Base-by-base conservation (phyloP, 768 basidiomycete species). In the Mycena metata region DNA sequence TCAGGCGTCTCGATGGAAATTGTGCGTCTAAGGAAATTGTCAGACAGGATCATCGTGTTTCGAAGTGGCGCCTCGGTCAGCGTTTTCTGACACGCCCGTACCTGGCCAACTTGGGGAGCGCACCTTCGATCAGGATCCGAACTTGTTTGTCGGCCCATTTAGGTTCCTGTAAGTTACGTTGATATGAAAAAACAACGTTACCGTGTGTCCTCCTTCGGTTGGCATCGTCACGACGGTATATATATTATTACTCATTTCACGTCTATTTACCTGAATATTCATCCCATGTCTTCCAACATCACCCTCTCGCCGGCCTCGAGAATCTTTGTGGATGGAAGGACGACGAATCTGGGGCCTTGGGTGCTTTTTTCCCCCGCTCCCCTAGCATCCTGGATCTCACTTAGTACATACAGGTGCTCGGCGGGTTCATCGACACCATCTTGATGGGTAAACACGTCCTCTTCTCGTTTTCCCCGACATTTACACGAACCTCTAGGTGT, bases 301-400 rank as follows among this genome's bases (percentile, higher is more conserved):
- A 35, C 50, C 23, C 61, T 63, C 51, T 41, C 24, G 49, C 61
- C 61, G 49, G 36, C 61, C 49, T 63, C 61, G 39, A 35, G 41
- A 36, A 51, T 50, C 39, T 63, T 63, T 47, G 61, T 63, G 16
- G 61, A 63, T n/a, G 54, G 41, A 41, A 19, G 61, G 33, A 41
- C 36, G 50, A 63, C 49, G 33, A 42, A 30, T 11, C 51, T 63
- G 17, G 61, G 61, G 15, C 21, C 61, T n/a, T 63, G 61, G 60
- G 60, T 61, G 19, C 35, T 10, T 17, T 36, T 42, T 46, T 41
- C 17, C 41, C n/a, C 6, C 35, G 7, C 36, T 33, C 8, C 23
- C 3, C 26, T n/a, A 36, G 9, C 33, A 21, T 47, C 7, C 8
- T 42, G 30, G 30, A 8, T 35, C 13, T 26, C 4, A 33, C 51